Conservation (phyloP, 176 grass and related monocot species). For the Zea luxurians region DNA sequence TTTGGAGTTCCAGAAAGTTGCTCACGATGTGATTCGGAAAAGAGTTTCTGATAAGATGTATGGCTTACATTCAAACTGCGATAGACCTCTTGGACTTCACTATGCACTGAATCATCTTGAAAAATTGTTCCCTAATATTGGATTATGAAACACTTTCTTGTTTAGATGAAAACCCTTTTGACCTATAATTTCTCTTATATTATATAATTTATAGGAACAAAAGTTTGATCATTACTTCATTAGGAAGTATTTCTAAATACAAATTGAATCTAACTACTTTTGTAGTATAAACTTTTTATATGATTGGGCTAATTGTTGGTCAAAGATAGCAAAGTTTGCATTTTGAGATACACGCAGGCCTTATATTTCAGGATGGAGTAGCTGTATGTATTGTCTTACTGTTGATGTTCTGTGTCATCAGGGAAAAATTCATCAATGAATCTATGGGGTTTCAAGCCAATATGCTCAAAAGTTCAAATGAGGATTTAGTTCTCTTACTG, state of each 20-base stretch:
- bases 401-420: conserved; percentile 37
- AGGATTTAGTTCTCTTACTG: conserved; percentile 51
- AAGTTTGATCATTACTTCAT: not conserved
- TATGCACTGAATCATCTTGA: not conserved
- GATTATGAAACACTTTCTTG: conserved; percentile 16
- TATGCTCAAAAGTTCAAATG: conserved; percentile 37
- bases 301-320: not conserved
- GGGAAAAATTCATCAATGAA: conserved; percentile 69
- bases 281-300: not conserved
- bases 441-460: conserved; percentile 60
- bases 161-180: not conserved
- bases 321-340: not conserved
- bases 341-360: not conserved
- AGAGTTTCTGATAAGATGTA: conserved; percentile 72
- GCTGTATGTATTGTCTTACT: conserved; percentile 13
- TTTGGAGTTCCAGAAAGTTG: conserved; percentile 58
- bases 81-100: conserved; percentile 12
- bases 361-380: not conserved
- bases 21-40: conserved; percentile 50
- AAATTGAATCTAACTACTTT: not conserved
- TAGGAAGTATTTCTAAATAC: not conserved
- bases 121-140: not conserved
- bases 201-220: not conserved
- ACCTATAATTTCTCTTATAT: not conserved
- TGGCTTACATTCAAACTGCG: conserved; percentile 30